These are phyloP conservation scores for Pyracantha coccinea DNA, from an alignment of 331 rosid genomes.

Conservation along the genomic window DNA sequence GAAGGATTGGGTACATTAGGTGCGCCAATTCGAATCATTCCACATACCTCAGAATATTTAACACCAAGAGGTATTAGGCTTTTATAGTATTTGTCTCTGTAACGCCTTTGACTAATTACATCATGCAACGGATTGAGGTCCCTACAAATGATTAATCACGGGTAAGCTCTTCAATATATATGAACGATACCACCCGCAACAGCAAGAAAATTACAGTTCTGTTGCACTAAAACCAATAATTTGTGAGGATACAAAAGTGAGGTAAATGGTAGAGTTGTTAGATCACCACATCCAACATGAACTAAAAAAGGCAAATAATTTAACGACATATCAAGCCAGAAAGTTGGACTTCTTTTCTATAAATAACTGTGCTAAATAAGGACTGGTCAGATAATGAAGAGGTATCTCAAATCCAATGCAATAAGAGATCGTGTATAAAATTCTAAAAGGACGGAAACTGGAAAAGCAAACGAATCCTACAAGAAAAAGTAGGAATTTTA, in stretches of 20 bases:
- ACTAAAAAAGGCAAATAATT: not conserved
- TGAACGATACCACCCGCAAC: not conserved
- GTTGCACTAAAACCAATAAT: not conserved
- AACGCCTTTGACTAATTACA: conserved; percentile 44
- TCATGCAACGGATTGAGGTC: conserved; percentile 91
- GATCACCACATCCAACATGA: not conserved
- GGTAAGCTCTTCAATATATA: not conserved
- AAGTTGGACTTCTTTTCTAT: not conserved
- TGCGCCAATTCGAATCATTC: not conserved
- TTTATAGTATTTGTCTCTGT: conserved; percentile 72
- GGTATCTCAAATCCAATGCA: too few relatives aligned
- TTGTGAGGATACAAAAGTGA: not conserved
- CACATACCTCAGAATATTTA: conserved; percentile 66
- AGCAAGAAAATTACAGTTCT: not conserved
- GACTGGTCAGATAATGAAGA: too few relatives aligned
- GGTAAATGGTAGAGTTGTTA: not conserved
- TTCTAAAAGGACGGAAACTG: too few relatives aligned
- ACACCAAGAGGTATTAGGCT: conserved; percentile 67
- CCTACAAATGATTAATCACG: conserved; percentile 28
- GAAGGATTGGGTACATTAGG: conserved; percentile 9
- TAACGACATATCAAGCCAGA: not conserved
- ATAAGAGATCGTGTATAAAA: too few relatives aligned
- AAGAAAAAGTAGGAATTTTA: too few relatives aligned
- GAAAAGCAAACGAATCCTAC: too few relatives aligned
- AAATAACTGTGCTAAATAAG: not conserved